phyloP scores from a whole-genome alignment of 164 flowering plant species.

The Macadamia tetraphylla region DNA sequence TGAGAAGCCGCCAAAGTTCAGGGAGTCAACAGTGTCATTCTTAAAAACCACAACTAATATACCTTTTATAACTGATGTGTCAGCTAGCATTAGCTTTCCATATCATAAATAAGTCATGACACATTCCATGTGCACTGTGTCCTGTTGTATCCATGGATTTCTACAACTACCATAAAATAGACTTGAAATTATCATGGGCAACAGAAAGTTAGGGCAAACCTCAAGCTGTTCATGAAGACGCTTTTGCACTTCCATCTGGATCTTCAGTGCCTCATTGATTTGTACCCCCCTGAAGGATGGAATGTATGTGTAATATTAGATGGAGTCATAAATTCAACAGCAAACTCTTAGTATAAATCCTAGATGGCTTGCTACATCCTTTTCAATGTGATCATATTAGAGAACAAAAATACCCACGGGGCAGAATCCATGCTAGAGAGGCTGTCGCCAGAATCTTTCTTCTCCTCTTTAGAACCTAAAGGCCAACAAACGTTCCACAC shows the following conservation, averaged over 20 bases:
- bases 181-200: slow-evolving; percentile 1
- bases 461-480: slow-evolving; percentile 57
- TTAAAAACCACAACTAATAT: not conserved
- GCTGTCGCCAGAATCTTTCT: slow-evolving; percentile 50
- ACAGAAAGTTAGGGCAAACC: slow-evolving; percentile 24
- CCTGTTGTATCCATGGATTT: too few species aligned
- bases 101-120: too few species aligned
- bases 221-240: slow-evolving; percentile 74
- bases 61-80: not conserved
- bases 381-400: not conserved
- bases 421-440: slow-evolving; percentile 48
- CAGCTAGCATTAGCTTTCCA: too few species aligned
- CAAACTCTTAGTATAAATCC: not conserved
- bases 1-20: slow-evolving; percentile 12
- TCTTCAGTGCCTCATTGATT: slow-evolving; percentile 53
- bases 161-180: not conserved
- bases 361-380: not conserved
- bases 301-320: slow-evolving; percentile 5
- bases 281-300: slow-evolving; percentile 42
- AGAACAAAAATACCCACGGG: slow-evolving; percentile 36
- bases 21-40: not conserved
- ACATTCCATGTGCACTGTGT: too few species aligned
- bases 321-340: not conserved
- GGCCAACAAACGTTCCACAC: not conserved
- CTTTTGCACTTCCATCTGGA: slow-evolving; percentile 77